Conservation (phyloP, 2,329 filamentous ascomycete genomes). For the Ophiostoma ulmi region DNA sequence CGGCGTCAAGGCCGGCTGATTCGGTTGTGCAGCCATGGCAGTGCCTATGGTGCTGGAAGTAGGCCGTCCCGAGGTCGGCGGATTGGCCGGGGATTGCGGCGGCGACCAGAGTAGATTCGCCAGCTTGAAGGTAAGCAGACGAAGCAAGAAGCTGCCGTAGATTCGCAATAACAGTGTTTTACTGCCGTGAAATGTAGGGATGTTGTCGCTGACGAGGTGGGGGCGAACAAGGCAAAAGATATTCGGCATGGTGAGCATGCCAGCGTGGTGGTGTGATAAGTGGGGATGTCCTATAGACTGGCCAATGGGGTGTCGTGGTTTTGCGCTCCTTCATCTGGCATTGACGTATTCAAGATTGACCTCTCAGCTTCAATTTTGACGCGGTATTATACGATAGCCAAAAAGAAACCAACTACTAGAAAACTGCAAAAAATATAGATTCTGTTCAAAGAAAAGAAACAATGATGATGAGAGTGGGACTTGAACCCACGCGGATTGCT, state of each 20-base stretch:
- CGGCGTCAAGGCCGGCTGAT: slow-evolving; percentile 54
- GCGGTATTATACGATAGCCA: background rate
- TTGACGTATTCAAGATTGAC: background rate
- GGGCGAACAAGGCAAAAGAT: background rate
- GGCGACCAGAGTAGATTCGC: slow-evolving; percentile 26
- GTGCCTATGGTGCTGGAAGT: slow-evolving; percentile 5
- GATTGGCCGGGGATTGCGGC: slow-evolving; percentile 17
- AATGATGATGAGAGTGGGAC: slow-evolving; percentile 37
- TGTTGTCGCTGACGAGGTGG: background rate
- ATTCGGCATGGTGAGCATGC: background rate
- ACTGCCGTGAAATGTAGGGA: background rate
- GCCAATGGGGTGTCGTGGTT: slow-evolving; percentile 7
- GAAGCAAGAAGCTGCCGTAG: background rate
- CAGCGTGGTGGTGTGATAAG: background rate
- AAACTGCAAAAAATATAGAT: background rate
- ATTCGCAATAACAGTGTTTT: background rate
- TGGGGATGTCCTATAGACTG: background rate
- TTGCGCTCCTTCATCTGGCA: background rate
- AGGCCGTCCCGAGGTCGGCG: slow-evolving; percentile 6
- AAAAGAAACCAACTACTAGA: background rate
- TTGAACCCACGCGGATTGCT: slow-evolving; percentile 39
- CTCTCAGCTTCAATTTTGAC: background rate
- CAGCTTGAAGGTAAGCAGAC: slow-evolving; percentile 16
- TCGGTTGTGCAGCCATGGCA: slow-evolving; percentile 29
- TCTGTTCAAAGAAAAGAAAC: background rate